These are phyloP conservation scores for Mimosa bimucronata DNA, from an alignment of 306 rosid species.

Conservation along the genomic window DNA sequence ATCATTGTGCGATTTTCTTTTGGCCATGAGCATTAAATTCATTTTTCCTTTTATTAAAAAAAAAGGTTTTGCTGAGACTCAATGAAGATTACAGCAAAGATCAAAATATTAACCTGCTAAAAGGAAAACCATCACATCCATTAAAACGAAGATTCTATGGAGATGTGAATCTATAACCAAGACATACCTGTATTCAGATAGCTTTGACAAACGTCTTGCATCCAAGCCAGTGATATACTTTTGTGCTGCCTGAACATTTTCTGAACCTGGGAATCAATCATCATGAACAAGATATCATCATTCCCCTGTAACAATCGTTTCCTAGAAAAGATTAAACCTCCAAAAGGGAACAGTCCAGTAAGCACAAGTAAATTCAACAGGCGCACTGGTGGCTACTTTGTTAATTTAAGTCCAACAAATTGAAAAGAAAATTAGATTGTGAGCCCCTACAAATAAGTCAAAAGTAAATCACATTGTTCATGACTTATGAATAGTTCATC, in stretches of 20 bases:
- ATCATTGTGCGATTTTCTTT: background rate
- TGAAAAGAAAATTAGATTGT: background rate
- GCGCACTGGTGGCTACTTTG: background rate
- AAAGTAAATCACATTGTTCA: no score
- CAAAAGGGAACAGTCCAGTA: background rate
- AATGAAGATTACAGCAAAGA: no score
- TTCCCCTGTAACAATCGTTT: background rate
- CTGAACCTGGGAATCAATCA: slow-evolving; percentile 61
- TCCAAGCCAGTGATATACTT: slow-evolving; percentile 94
- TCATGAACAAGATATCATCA: slow-evolving; percentile 20
- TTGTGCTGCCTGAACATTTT: slow-evolving; percentile 86
- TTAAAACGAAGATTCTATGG: slow-evolving; percentile 47
- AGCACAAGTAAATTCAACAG: background rate
- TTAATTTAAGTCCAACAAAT: background rate
- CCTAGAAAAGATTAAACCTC: background rate
- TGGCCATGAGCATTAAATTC: background rate
- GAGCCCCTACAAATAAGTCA: background rate
- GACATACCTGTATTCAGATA: slow-evolving; percentile 75
- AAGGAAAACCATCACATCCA: slow-evolving; percentile 65
- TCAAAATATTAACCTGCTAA: no score
- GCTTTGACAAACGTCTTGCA: slow-evolving; percentile 85
- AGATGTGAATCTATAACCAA: slow-evolving; percentile 1
- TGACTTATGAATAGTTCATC: no score
- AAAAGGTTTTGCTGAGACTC: no score
- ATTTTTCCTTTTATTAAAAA: no score